phyloP scores from a whole-genome alignment of 2,329 filamentous ascomycete species.

The Beauveria pseudobassiana region DNA sequence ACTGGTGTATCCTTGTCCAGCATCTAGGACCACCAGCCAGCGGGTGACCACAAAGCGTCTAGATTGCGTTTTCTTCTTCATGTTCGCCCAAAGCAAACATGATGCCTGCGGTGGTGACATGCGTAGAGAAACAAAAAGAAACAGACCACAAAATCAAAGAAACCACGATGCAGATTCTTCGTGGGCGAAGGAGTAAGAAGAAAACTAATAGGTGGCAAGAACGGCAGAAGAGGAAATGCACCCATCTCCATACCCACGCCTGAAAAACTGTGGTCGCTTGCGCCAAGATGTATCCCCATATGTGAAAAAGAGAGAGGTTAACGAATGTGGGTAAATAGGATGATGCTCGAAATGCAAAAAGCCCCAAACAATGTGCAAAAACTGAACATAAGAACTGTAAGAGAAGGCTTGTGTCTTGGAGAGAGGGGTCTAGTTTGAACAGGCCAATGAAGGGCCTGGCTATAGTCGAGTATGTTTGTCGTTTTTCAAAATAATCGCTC shows the following conservation, averaged over 20 bases:
- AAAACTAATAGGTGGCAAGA: constrained; percentile 15
- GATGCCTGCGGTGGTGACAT: neutral
- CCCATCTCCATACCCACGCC: constrained; percentile 6
- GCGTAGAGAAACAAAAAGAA: constrained; percentile 14
- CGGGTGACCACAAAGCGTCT: neutral
- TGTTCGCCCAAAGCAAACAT: neutral
- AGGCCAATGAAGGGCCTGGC: neutral
- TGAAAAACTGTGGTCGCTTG: constrained; percentile 5
- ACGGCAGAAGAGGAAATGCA: constrained; percentile 14
- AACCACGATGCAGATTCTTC: neutral
- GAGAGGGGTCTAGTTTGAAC: neutral
- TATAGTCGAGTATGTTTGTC: neutral
- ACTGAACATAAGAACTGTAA: neutral
- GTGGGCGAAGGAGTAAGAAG: neutral
- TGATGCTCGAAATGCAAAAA: neutral
- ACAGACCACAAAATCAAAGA: neutral
- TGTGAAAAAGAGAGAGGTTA: constrained; percentile 10
- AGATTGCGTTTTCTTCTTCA: neutral
- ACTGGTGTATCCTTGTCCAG: neutral
- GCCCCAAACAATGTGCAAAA: neutral
- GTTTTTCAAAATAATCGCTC: neutral
- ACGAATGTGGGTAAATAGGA: constrained; percentile 8
- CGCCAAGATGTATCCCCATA: constrained; percentile 10
- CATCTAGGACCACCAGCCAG: neutral
- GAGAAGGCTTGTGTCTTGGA: neutral